Base-by-base conservation (phyloP, 1,284 basidiomycete species). In the Rhodotorula glutinis region DNA sequence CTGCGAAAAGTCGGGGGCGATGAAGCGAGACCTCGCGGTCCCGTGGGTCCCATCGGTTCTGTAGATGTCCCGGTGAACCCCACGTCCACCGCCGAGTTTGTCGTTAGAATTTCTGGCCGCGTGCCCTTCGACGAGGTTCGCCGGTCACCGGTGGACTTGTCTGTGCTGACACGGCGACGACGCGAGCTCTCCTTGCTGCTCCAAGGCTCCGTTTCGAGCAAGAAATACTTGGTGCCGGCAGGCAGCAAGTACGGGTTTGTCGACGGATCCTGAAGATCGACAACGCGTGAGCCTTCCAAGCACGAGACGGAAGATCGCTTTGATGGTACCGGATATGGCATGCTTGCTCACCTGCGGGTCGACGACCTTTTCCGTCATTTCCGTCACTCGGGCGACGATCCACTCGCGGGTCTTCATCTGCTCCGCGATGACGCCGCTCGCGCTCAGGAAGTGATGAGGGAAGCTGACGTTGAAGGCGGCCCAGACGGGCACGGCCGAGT, bases 371-470 rank as follows among this genome's bases (percentile, higher is more conserved):
- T 79, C 77, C 5, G 74, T 72, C 60, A 81, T 76, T 10, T 73
- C 66, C 1, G 76, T 75, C 61, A 81, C 80, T 4, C 80, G 75
- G 4, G 79, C 80, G 9, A 81, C 76, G 46, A 81, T 75, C 79
- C 78, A 76, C 59, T 76, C 73, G 23, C 75, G 76, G 13, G 73
- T 76, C 62, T 75, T 72, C 54, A 80, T 72, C 52, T 93, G 89
- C 75, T 94, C 91, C 16, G 87, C 88, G 49, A 98, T 83, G 72
- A 87, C 85, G 1, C 88, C 89, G 1, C 87, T 89, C 10, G 91
- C 89, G 76, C 92, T 87, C 53, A 98, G 85, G 82, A 98, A 98
- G 80, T 95, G 95, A 80, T 98, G 95, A 44, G 95, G 95, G 79
- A 92, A 94, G 10, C 90, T 75, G 57, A 73, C 89, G 79, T 96